Conservation (phyloP, 495 filamentous ascomycete species). For the Hyaloscypha hepaticicola region DNA sequence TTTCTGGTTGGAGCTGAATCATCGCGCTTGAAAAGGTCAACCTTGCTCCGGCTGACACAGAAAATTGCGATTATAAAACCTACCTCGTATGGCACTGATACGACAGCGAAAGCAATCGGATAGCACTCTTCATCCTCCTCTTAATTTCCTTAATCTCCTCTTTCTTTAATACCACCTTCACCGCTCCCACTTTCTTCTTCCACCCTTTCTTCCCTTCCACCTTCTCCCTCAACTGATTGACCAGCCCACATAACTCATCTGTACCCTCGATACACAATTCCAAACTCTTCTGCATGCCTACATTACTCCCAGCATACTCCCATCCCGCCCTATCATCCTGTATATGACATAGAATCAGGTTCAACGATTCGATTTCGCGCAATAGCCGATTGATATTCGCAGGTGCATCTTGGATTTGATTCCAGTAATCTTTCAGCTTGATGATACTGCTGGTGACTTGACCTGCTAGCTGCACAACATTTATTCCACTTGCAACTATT, state of each 20-base stretch:
- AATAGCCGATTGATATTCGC: slow-evolving; percentile 33
- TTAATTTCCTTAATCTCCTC: slow-evolving; percentile 29
- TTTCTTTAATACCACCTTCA: slow-evolving; percentile 34
- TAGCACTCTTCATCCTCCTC: slow-evolving; percentile 27
- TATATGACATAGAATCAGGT: slow-evolving; percentile 31
- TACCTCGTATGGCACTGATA: slow-evolving; percentile 32
- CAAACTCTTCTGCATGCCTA: no score
- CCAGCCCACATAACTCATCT: no score
- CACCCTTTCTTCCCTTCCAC: slow-evolving; percentile 22
- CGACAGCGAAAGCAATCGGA: slow-evolving; percentile 25
- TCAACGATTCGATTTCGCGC: slow-evolving; percentile 35
- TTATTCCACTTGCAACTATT: slow-evolving; percentile 39
- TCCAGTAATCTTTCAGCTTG: slow-evolving; percentile 36
- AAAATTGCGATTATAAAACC: no score
- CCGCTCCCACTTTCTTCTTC: slow-evolving; percentile 25
- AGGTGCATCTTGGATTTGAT: slow-evolving; percentile 38
- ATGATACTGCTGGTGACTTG: slow-evolving; percentile 34
- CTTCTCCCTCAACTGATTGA: slow-evolving; percentile 16
- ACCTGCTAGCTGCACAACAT: slow-evolving; percentile 28
- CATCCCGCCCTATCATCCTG: slow-evolving; percentile 19
- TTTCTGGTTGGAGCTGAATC: slow-evolving; percentile 28
- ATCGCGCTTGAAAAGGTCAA: slow-evolving; percentile 27
- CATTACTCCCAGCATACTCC: no score
- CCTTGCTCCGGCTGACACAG: no score
- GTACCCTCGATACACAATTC: no score